Conservation (phyloP, 2,329 filamentous ascomycete species). For the Mycocentrospora acerina region DNA sequence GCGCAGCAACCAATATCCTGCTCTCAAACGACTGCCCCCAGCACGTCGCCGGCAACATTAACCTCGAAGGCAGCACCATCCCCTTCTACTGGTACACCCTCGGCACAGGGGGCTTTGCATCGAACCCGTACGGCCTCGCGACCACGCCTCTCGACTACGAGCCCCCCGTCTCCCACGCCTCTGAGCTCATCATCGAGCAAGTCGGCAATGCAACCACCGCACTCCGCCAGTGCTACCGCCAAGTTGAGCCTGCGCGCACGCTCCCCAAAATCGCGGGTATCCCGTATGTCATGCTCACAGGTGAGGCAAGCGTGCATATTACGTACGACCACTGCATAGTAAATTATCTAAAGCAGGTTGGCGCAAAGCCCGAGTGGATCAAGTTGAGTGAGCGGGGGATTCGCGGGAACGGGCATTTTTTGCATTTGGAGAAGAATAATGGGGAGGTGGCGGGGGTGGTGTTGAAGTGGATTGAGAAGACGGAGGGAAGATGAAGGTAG, state of each 20-base stretch:
- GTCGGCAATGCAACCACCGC: slow-evolving; percentile 18
- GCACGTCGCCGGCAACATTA: slow-evolving; percentile 10
- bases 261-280: slow-evolving; percentile 26
- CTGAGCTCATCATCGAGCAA: slow-evolving; percentile 8
- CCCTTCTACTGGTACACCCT: slow-evolving; percentile 10
- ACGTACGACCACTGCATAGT: slow-evolving; percentile 33
- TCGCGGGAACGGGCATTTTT: slow-evolving; percentile 57
- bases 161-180: not conserved
- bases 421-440: slow-evolving; percentile 57
- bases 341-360: slow-evolving; percentile 37
- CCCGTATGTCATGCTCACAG: slow-evolving; percentile 28
- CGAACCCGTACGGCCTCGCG: slow-evolving; percentile 7
- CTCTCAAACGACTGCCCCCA: slow-evolving; percentile 15
- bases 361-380: slow-evolving; percentile 48
- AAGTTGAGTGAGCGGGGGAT: slow-evolving; percentile 48
- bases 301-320: slow-evolving; percentile 25
- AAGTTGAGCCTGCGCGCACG: slow-evolving; percentile 19
- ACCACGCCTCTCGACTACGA: slow-evolving; percentile 4
- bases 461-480: slow-evolving; percentile 41
- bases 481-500: too few relatives aligned
- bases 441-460: slow-evolving; percentile 44
- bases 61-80: slow-evolving; percentile 11
- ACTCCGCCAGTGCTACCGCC: slow-evolving; percentile 21
- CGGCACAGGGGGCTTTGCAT: slow-evolving; percentile 1
- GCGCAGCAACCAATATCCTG: slow-evolving; percentile 9